Percentiles rank a stretch among this genome's conserved stretches.
phyloP scores from a whole-genome alignment of 495 filamentous ascomycete genomes.

The Podospora tetraspora region DNA sequence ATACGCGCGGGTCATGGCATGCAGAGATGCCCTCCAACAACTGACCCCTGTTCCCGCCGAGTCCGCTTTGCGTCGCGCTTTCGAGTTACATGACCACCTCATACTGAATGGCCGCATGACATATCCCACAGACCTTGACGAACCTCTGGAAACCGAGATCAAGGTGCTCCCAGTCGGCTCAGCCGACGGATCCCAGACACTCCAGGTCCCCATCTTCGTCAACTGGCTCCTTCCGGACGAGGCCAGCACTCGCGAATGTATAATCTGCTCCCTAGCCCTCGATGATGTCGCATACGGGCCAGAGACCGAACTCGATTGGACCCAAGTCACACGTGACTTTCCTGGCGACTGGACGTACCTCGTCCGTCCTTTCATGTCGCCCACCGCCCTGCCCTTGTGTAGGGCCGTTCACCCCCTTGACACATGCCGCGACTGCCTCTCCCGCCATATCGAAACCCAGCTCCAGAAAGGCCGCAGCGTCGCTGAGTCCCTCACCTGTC shows the following conservation, averaged over 20 bases:
- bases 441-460: constrained; percentile 3
- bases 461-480: constrained; percentile 8
- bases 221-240: not conserved
- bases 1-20: not conserved
- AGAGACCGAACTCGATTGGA: too few relatives aligned
- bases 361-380: constrained; percentile 10
- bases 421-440: constrained; percentile 15
- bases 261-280: constrained; percentile 5
- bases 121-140: not conserved
- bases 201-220: constrained; percentile 15
- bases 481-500: constrained; percentile 10
- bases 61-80: constrained; percentile 7
- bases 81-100: constrained; percentile 6
- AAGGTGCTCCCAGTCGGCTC: constrained; percentile 14
- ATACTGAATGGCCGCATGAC: constrained; percentile 3
- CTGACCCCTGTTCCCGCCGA: not conserved
- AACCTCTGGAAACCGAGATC: not conserved
- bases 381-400: constrained; percentile 6
- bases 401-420: constrained; percentile 6
- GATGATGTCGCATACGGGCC: constrained; percentile 2
- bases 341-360: constrained; percentile 10
- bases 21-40: not conserved
- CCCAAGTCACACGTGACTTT: too few relatives aligned
- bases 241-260: constrained; percentile 2
- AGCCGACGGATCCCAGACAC: not conserved